Conservation (phyloP, 805 yeast genomes). For the Wickerhamiella sergipiensis region DNA sequence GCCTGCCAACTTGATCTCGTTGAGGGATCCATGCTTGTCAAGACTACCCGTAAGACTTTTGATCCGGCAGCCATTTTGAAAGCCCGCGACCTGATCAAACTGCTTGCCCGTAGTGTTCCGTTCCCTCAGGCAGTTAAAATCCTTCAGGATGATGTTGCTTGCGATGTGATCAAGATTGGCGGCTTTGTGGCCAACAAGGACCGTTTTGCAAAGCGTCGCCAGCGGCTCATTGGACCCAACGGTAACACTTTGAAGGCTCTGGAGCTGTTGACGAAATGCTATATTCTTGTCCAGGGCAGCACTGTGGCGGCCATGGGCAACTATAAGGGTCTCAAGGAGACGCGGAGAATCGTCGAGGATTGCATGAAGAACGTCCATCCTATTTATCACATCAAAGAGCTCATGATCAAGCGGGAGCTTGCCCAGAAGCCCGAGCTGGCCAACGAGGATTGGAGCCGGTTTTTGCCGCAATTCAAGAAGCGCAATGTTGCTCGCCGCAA, state of each 20-base stretch:
- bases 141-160: conserved; percentile 80
- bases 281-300: conserved; percentile 91
- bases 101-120: conserved; percentile 91
- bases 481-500: conserved; percentile 89
- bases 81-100: conserved; percentile 87
- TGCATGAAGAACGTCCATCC: conserved; percentile 96
- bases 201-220: conserved; percentile 88
- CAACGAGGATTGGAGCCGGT: conserved; percentile 92
- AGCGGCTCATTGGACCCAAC: conserved; percentile 89
- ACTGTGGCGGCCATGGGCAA: conserved; percentile 98
- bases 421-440: conserved; percentile 93
- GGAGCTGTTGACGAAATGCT: conserved; percentile 89
- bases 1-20: conserved; percentile 81
- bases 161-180: conserved; percentile 93
- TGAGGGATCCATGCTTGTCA: conserved; percentile 95
- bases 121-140: conserved; percentile 92
- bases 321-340: conserved; percentile 78
- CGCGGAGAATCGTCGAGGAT: conserved; percentile 90
- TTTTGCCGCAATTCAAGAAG: conserved; percentile 92
- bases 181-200: conserved; percentile 81
- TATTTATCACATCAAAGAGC: conserved; percentile 91
- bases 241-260: conserved; percentile 94
- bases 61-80: conserved; percentile 90
- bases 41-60: conserved; percentile 85
- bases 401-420: conserved; percentile 93